A percentile compares a stretch with the other conserved stretches of the same genome.
These are phyloP conservation scores for Erysimum cheiri DNA, from an alignment of 441 rosid species.

Conservation along the genomic window DNA sequence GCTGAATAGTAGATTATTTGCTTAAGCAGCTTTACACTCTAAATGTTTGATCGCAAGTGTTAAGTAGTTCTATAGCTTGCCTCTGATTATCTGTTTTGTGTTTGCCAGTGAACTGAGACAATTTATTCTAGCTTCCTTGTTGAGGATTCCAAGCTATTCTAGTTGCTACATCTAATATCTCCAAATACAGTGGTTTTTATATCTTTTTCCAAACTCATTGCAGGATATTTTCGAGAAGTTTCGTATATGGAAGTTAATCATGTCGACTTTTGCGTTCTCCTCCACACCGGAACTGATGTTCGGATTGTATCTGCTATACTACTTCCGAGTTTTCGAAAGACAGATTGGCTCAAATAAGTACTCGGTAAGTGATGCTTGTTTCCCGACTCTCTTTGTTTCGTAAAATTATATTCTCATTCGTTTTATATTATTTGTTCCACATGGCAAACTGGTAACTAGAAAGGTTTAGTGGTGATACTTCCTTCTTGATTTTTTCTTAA, in stretches of 20 bases:
- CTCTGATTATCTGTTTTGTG: neutral
- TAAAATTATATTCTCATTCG: neutral
- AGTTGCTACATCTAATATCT: neutral
- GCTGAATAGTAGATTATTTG: neutral
- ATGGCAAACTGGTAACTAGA: slow-evolving; percentile 24
- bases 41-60: neutral
- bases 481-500: neutral
- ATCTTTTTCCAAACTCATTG: slow-evolving; percentile 28
- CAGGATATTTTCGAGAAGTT: slow-evolving; percentile 75
- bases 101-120: slow-evolving; percentile 9
- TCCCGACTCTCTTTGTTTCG: neutral
- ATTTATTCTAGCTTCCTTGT: slow-evolving; percentile 6
- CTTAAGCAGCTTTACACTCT: slow-evolving; percentile 11
- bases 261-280: slow-evolving; percentile 72
- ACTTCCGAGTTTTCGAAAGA: slow-evolving; percentile 96
- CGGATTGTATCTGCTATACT: slow-evolving; percentile 83
- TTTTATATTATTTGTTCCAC: neutral
- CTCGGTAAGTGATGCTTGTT: slow-evolving; percentile 58
- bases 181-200: neutral
- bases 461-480: neutral
- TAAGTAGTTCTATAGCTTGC: slow-evolving; percentile 2
- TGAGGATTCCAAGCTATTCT: slow-evolving; percentile 2
- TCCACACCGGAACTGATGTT: slow-evolving; percentile 89
- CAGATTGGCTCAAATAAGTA: slow-evolving; percentile 93
- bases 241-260: slow-evolving; percentile 69